Evolutionary conservation across 129 eudicot genomes (phyloP).

Genomic region (Tanacetum coccineum): DNA sequence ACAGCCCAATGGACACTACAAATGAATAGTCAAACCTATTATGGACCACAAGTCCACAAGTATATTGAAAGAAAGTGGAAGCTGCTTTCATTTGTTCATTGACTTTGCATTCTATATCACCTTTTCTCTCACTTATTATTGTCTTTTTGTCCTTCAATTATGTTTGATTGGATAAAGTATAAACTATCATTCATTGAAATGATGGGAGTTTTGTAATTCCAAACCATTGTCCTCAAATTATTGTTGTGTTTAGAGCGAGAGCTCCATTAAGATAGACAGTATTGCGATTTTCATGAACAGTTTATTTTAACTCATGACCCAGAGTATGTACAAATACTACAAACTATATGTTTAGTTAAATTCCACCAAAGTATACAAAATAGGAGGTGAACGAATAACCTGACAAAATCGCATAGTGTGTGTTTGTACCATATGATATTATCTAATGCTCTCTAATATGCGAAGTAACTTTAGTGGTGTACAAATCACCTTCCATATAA

Average conservation of each 20-base stretch:
- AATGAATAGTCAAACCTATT: not conserved
- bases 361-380: too few relatives aligned
- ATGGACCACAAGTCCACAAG: not conserved
- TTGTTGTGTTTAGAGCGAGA: not conserved
- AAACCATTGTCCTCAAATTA: not conserved
- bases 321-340: not conserved
- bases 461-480: too few relatives aligned
- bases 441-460: too few relatives aligned
- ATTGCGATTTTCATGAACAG: not conserved
- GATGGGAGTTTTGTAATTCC: not conserved
- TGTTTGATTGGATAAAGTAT: conserved; percentile 1
- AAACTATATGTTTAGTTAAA: not conserved
- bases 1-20: not conserved
- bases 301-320: not conserved
- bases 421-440: too few relatives aligned
- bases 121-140: not conserved
- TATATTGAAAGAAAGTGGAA: not conserved
- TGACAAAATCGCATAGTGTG: too few relatives aligned
- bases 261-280: not conserved
- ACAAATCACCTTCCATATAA: not conserved
- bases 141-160: not conserved
- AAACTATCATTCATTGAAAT: not conserved
- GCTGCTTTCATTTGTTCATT: not conserved
- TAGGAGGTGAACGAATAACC: too few relatives aligned
- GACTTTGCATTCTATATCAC: not conserved